Conservation (phyloP, 2,329 filamentous ascomycete species). For the Mycosphaerella sp. region DNA sequence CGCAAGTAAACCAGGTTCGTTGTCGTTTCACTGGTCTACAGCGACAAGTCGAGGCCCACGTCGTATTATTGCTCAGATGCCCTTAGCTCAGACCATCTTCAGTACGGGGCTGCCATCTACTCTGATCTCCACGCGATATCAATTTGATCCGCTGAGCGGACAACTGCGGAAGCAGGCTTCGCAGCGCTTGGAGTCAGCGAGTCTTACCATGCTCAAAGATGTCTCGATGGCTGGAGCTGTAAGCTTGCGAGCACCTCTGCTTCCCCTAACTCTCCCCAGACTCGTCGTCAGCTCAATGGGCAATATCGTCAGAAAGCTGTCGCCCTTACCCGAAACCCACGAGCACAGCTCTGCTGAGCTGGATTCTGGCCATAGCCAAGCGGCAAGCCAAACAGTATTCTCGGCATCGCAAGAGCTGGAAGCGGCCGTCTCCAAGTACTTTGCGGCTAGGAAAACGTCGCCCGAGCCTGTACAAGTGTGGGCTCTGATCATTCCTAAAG, state of each 20-base stretch:
- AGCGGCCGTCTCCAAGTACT: slow-evolving; percentile 53
- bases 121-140: slow-evolving; percentile 36
- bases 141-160: slow-evolving; percentile 17
- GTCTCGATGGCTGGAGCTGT: background rate
- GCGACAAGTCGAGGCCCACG: background rate
- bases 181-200: slow-evolving; percentile 22
- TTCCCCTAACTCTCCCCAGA: slow-evolving; percentile 58
- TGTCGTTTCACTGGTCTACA: slow-evolving; percentile 20
- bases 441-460: slow-evolving; percentile 40
- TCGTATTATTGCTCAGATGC: slow-evolving; percentile 42
- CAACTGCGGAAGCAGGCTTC: slow-evolving; percentile 10
- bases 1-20: slow-evolving; percentile 29
- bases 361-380: background rate
- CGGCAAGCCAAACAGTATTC: slow-evolving; percentile 35
- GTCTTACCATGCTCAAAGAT: slow-evolving; percentile 16
- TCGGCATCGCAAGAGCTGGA: slow-evolving; percentile 68
- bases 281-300: slow-evolving; percentile 62
- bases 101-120: slow-evolving; percentile 60
- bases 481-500: slow-evolving; percentile 59
- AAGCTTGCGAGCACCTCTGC: slow-evolving; percentile 24
- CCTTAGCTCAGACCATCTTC: slow-evolving; percentile 73
- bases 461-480: slow-evolving; percentile 58
- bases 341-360: no score
- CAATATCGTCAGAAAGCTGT: slow-evolving; percentile 61
- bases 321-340: slow-evolving; percentile 22